Percentiles rank a stretch among this genome's conserved stretches.
Conservation (phyloP, 441 rosid species). For the Arabidopsis lyrata region DNA sequence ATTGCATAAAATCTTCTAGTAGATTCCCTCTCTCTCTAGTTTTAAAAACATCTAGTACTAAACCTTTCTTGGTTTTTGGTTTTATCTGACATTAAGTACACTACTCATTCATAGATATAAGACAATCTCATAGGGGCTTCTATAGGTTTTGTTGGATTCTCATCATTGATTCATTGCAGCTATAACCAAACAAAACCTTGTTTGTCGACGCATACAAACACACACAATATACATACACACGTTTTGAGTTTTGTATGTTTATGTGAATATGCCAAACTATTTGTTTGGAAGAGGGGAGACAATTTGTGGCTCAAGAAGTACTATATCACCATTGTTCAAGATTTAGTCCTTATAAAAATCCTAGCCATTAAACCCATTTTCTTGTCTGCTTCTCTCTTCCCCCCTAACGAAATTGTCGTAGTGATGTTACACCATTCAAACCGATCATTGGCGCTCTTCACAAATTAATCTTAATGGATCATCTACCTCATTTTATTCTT, state of each 20-base stretch:
- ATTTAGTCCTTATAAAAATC: conserved; percentile 12
- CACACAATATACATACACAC: conserved; percentile 8
- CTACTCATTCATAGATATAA: conserved; percentile 28
- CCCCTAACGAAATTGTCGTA: neutral
- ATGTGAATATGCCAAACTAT: conserved; percentile 35
- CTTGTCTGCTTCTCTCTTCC: neutral
- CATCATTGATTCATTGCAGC: conserved; percentile 27
- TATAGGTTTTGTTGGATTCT: conserved; percentile 37
- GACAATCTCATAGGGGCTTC: conserved; percentile 33
- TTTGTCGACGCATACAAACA: conserved; percentile 36
- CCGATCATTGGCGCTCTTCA: neutral
- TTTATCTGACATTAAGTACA: conserved; percentile 39
- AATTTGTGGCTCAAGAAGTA: conserved; percentile 43
- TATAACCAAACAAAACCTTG: conserved; percentile 37
- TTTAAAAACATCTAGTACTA: conserved; percentile 14
- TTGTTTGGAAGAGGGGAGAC: conserved; percentile 42
- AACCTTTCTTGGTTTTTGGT: conserved; percentile 33
- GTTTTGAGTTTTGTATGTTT: conserved; percentile 33
- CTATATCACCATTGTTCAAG: neutral
- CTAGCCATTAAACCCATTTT: conserved; percentile 12
- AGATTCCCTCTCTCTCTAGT: conserved; percentile 23
- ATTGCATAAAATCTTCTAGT: conserved; percentile 32
- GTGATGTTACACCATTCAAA: conserved; percentile 1
- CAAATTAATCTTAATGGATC: neutral
- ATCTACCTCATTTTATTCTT: neutral